Conservation (phyloP, 495 filamentous ascomycete species). For the Sabuloglossum arenarium region DNA sequence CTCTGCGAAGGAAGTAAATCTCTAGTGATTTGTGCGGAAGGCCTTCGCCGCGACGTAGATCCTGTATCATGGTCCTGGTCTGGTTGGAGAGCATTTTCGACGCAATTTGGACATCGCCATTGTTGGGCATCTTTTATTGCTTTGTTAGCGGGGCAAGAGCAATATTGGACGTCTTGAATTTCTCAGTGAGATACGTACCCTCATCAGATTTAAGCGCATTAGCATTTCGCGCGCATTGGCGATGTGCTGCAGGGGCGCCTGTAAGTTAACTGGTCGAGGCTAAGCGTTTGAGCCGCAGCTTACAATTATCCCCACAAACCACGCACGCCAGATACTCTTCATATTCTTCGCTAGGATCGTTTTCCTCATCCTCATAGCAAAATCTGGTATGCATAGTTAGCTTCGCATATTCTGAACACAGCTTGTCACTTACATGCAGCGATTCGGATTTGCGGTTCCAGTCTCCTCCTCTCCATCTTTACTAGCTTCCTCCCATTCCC, state of each 20-base stretch:
- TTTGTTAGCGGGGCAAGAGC: slow-evolving; percentile 11
- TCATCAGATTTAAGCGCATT: slow-evolving; percentile 47
- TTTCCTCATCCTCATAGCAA: slow-evolving; percentile 63
- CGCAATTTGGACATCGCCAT: slow-evolving; percentile 71
- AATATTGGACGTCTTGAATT: not conserved
- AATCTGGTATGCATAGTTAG: slow-evolving; percentile 29
- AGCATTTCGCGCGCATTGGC: slow-evolving; percentile 74
- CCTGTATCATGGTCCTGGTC: slow-evolving; percentile 9
- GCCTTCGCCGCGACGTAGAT: slow-evolving; percentile 15
- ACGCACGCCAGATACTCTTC: slow-evolving; percentile 65
- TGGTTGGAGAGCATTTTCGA: slow-evolving; percentile 40
- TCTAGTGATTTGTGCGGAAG: slow-evolving; percentile 32
- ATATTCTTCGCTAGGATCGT: slow-evolving; percentile 73
- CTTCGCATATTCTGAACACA: slow-evolving; percentile 4
- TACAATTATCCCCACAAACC: slow-evolving; percentile 78
- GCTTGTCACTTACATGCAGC: slow-evolving; percentile 39
- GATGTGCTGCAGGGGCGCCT: slow-evolving; percentile 43
- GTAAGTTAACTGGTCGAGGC: not conserved
- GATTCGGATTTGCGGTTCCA: slow-evolving; percentile 36
- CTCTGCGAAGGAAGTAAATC: slow-evolving; percentile 59
- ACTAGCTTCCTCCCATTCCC: slow-evolving; percentile 43
- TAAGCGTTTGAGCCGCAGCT: slow-evolving; percentile 17
- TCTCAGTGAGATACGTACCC: slow-evolving; percentile 26
- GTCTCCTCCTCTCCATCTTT: slow-evolving; percentile 45
- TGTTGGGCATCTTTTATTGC: slow-evolving; percentile 28